Evolutionary conservation across 306 rosid species (phyloP).

Genomic region (Oxytropis ochrocephala): DNA sequence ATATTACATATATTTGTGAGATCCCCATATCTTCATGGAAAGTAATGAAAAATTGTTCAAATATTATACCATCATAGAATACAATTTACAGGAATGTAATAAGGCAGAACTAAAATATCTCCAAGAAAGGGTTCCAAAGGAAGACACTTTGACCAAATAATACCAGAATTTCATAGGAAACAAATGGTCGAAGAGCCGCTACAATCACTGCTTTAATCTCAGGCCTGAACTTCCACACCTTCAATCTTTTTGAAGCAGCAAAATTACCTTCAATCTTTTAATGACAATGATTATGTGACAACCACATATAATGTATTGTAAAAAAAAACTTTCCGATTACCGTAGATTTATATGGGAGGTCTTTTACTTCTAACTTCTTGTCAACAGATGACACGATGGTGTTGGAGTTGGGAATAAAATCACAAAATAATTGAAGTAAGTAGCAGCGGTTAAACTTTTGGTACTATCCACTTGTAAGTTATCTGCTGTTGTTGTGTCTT

Average conservation of each 20-base stretch:
- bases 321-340: conserved; percentile 32
- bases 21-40: too few relatives aligned
- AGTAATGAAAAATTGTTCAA: neutral
- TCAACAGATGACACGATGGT: conserved; percentile 95
- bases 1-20: too few relatives aligned
- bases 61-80: neutral
- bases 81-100: neutral
- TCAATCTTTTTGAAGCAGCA: conserved; percentile 95
- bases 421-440: too few relatives aligned
- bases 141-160: conserved; percentile 8
- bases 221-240: conserved; percentile 97
- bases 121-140: conserved; percentile 11
- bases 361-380: conserved; percentile 94
- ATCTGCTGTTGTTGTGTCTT: too few relatives aligned
- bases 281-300: neutral
- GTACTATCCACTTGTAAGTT: too few relatives aligned
- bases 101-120: conserved; percentile 13
- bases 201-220: conserved; percentile 83
- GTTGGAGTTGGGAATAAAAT: too few relatives aligned
- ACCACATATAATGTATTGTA: neutral
- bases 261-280: conserved; percentile 59
- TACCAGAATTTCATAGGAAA: conserved; percentile 97
- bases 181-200: conserved; percentile 92
- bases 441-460: too few relatives aligned
- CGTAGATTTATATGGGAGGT: conserved; percentile 95